Evolutionary conservation across 306 rosid species (phyloP).

Genomic region (Corylus avellana): DNA sequence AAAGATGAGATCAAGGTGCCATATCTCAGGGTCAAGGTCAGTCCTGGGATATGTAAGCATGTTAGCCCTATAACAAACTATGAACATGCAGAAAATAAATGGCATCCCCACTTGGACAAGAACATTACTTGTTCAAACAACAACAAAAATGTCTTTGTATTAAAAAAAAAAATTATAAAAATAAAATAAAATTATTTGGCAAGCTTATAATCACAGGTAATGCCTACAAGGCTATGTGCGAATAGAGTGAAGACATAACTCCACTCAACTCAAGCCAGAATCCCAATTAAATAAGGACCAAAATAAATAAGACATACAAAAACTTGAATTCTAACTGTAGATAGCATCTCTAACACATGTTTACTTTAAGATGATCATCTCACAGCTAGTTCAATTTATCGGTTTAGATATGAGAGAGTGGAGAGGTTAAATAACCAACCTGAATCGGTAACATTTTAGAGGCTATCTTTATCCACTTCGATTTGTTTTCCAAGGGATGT

Average conservation of each 20-base stretch:
- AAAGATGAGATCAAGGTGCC: background rate
- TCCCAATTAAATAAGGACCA: no score
- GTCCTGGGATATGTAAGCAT: background rate
- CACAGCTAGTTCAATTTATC: background rate
- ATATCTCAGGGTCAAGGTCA: background rate
- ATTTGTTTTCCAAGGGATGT: background rate
- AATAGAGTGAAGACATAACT: background rate
- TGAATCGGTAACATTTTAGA: background rate
- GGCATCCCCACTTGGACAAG: background rate
- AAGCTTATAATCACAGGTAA: background rate
- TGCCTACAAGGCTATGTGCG: background rate
- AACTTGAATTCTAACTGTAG: no score
- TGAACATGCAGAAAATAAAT: background rate
- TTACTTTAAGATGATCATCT: background rate
- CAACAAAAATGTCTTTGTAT: background rate
- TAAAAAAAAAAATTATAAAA: background rate
- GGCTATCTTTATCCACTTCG: background rate
- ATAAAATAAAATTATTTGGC: background rate
- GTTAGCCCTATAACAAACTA: background rate
- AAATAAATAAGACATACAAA: no score
- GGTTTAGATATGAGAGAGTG: background rate
- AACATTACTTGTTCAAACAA: background rate
- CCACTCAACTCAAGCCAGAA: no score
- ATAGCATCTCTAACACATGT: background rate
- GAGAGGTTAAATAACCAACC: background rate